These are phyloP conservation scores for Verticillium zaregamsianum DNA, from an alignment of 2,329 filamentous ascomycete species.

Conservation along the genomic window DNA sequence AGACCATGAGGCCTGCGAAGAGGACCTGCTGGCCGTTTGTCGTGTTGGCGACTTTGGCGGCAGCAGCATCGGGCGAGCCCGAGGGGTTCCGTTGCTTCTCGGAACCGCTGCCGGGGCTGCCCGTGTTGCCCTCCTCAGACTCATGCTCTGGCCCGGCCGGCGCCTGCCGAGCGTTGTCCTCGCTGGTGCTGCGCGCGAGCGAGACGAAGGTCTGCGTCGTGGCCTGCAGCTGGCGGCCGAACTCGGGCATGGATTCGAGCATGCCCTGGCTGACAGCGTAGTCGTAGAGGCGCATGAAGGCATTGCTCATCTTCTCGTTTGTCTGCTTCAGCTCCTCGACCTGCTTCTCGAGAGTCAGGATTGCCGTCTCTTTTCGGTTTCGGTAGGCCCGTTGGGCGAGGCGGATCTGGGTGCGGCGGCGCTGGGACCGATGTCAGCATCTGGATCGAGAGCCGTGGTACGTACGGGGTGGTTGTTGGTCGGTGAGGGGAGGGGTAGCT, in stretches of 20 bases:
- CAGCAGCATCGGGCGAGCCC: constrained; percentile 8
- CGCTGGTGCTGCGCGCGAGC: constrained; percentile 41
- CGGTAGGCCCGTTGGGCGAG: constrained; percentile 83
- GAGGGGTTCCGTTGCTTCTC: constrained; percentile 7
- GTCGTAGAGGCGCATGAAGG: constrained; percentile 65
- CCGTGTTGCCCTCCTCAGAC: constrained; percentile 2
- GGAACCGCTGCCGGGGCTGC: neutral
- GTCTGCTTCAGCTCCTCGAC: constrained; percentile 65
- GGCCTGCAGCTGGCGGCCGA: constrained; percentile 52
- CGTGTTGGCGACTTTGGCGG: neutral
- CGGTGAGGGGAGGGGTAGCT: neutral
- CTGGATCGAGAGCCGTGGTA: constrained; percentile 3
- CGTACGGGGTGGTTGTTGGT: constrained; percentile 3
- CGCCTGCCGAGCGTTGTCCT: neutral
- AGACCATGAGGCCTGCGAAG: constrained; percentile 22
- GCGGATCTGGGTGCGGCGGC: constrained; percentile 81
- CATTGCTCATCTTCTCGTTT: constrained; percentile 70
- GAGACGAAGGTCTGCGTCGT: constrained; percentile 55
- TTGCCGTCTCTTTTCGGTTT: constrained; percentile 78
- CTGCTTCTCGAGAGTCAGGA: constrained; percentile 65
- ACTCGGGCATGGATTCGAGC: constrained; percentile 49
- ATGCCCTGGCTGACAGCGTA: constrained; percentile 54
- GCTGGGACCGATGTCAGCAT: constrained; percentile 39
- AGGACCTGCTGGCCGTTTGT: constrained; percentile 3
- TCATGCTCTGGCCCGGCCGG: neutral